phyloP scores from a whole-genome alignment of 495 filamentous ascomycete genomes.

The Xylaria intraflava region DNA sequence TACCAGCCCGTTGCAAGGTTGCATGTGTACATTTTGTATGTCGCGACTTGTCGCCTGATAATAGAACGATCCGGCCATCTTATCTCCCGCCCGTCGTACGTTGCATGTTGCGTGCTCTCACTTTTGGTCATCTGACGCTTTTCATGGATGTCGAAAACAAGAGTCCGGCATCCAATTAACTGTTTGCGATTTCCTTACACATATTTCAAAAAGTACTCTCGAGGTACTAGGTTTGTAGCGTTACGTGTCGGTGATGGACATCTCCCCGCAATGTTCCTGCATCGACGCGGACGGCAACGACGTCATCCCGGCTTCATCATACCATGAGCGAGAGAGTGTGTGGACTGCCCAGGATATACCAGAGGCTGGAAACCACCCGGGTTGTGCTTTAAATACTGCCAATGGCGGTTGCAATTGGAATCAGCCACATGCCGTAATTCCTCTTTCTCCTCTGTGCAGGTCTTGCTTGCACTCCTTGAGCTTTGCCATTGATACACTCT shows the following conservation, averaged over 20 bases:
- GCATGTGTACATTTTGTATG: background rate
- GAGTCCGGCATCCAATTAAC: too few relatives aligned
- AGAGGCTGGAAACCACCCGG: too few relatives aligned
- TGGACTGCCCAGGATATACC: too few relatives aligned
- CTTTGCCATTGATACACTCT: conserved; percentile 7
- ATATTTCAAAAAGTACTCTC: too few relatives aligned
- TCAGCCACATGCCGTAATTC: background rate
- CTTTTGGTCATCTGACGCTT: background rate
- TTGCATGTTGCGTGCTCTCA: conserved; percentile 4
- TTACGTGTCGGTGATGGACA: too few relatives aligned
- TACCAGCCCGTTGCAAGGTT: background rate
- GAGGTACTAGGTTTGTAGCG: too few relatives aligned
- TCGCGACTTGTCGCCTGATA: too few relatives aligned
- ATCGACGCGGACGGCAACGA: background rate
- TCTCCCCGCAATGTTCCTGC: background rate
- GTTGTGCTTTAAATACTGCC: too few relatives aligned
- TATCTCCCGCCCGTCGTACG: background rate
- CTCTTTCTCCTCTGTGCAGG: background rate
- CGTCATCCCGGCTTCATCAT: background rate
- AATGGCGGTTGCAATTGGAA: background rate
- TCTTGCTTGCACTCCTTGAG: conserved; percentile 16
- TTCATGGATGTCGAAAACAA: too few relatives aligned
- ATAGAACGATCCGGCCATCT: background rate
- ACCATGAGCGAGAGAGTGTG: too few relatives aligned
- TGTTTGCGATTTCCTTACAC: too few relatives aligned